Base-by-base conservation (phyloP, 1,139 yeast species). In the Zygosaccharomyces sapae region DNA sequence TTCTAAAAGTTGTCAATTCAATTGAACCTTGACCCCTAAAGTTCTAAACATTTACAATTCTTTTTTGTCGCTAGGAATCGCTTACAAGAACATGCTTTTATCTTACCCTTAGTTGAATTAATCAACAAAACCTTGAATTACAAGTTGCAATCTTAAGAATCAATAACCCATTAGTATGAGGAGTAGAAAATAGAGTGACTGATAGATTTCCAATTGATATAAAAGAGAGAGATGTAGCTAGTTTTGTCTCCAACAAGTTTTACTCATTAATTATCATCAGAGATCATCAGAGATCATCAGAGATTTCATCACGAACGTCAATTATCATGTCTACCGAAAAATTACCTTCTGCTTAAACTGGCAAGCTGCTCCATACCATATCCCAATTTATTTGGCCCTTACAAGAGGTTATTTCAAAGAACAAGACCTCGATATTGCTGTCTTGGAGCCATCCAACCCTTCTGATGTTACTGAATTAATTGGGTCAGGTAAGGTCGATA, bases 281-380 rank as follows among this genome's bases (percentile, higher is more conserved):
- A 20, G 22, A 20, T 20, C 22, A 20, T 20, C 22, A 20, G 22
- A 20, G 22, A 20, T 20, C 22, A 20, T 20, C 22, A 20, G 22
- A 20, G 5, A 20, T 20, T 20, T 20, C 5, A 20, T 20, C 22
- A 20, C 22, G 5, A 20, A 20, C 22, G 22, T 20, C 22, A 20
- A 20, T 20, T 27, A 40, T 43, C 22, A 67, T 67, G 71, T 56
- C 72, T 38, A 70, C 79, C 41, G 66, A 74, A 50, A 77, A 75
- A 73, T 76, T 58, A 71, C 81, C 22, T 77, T 77, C 59, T 70
- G 74, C 45, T 70, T 77, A 55, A 77, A 77, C 67, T 77, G 82
- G 82, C 73, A 75, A 56, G 73, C 80, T 37, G 74, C 80, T 27
- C 80, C 82, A 33, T 77, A 77, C 70, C 81, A 77, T 53, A 73